A percentile compares a stretch with the other conserved stretches of the same genome.
phyloP scores from a whole-genome alignment of 768 basidiomycete species.

The Tephrocybe sp. region DNA sequence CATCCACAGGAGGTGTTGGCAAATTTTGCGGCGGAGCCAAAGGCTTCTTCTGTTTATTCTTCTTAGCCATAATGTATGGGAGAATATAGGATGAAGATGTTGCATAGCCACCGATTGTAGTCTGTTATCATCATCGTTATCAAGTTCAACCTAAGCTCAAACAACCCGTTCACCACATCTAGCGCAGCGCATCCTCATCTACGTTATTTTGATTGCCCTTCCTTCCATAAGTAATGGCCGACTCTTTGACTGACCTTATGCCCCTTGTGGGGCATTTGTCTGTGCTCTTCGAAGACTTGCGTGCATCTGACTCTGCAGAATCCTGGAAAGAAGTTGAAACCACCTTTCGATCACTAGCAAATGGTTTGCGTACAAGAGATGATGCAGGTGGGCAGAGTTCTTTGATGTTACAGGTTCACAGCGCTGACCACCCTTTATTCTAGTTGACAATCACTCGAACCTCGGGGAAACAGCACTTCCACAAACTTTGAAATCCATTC shows the following conservation, averaged over 20 bases:
- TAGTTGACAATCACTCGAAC: slow-evolving; percentile 70
- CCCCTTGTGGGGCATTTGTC: slow-evolving; percentile 32
- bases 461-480: slow-evolving; percentile 69
- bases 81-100: not conserved
- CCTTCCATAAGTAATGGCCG: slow-evolving; percentile 19
- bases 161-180: not conserved
- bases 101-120: slow-evolving; percentile 17
- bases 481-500: slow-evolving; percentile 59
- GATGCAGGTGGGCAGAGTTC: slow-evolving; percentile 39
- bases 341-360: slow-evolving; percentile 58
- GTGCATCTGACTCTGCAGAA: slow-evolving; percentile 29
- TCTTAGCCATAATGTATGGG: slow-evolving; percentile 46
- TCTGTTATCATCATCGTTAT: not conserved
- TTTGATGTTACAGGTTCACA: not conserved
- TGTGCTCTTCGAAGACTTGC: slow-evolving; percentile 30
- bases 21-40: slow-evolving; percentile 29
- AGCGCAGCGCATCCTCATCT: not conserved
- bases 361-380: slow-evolving; percentile 59
- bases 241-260: slow-evolving; percentile 29
- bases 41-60: slow-evolving; percentile 54
- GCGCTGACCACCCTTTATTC: slow-evolving; percentile 11
- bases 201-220: not conserved
- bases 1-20: slow-evolving; percentile 42
- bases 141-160: not conserved
- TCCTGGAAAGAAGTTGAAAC: slow-evolving; percentile 53